phyloP scores from a whole-genome alignment of 2,329 filamentous ascomycete genomes.

The Aspergillus neoniger region DNA sequence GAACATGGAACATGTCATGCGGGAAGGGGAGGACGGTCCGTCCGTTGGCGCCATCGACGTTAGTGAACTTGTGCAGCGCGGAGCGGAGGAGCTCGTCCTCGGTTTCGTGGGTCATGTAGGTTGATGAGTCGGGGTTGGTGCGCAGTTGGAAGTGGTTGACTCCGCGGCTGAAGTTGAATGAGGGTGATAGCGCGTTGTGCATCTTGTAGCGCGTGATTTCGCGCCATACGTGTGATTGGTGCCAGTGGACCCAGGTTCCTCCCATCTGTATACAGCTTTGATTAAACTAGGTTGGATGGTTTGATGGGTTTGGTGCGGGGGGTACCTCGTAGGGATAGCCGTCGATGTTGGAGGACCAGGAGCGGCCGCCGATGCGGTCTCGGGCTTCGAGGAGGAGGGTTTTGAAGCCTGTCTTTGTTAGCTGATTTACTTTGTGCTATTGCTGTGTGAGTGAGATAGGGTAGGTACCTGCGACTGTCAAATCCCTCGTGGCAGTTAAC shows the following conservation, averaged over 20 bases:
- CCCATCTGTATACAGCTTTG: too few relatives aligned
- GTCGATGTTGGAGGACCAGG: slow-evolving; percentile 49
- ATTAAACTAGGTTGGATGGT: too few relatives aligned
- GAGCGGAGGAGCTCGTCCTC: slow-evolving; percentile 41
- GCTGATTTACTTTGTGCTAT: neutral
- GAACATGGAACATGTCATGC: slow-evolving; percentile 38
- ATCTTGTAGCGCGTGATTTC: slow-evolving; percentile 53
- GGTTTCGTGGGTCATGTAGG: slow-evolving; percentile 45
- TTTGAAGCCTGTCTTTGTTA: slow-evolving; percentile 19
- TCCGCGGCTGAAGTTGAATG: slow-evolving; percentile 45
- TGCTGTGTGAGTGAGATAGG: neutral
- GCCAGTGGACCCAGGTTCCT: slow-evolving; percentile 54
- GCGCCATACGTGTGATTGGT: slow-evolving; percentile 47
- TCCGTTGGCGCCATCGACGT: slow-evolving; percentile 48
- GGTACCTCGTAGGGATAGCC: slow-evolving; percentile 48
- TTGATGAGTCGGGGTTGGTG: slow-evolving; percentile 29
- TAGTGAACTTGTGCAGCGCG: slow-evolving; percentile 47
- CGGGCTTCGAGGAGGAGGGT: slow-evolving; percentile 52
- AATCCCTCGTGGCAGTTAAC: slow-evolving; percentile 34
- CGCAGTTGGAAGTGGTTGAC: slow-evolving; percentile 48
- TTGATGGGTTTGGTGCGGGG: too few relatives aligned
- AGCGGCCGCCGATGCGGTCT: slow-evolving; percentile 53
- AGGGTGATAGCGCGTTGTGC: slow-evolving; percentile 42
- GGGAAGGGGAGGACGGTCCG: slow-evolving; percentile 45
- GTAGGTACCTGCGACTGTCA: slow-evolving; percentile 6